Conservation (phyloP, 208 protist species). For the Trypanosoma congolense region DNA sequence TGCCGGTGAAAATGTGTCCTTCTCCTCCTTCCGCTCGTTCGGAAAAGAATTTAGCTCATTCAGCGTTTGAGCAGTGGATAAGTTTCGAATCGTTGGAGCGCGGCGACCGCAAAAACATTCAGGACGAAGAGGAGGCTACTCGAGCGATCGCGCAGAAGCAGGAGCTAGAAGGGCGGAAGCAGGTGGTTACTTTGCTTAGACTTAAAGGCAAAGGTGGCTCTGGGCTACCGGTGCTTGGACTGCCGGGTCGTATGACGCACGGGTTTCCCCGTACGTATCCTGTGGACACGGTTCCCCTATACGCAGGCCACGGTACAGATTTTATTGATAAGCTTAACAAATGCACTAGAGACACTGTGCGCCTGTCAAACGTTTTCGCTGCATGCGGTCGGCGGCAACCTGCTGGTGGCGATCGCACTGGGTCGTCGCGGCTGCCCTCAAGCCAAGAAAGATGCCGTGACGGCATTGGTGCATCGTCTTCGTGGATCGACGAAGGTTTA, state of each 20-base stretch:
- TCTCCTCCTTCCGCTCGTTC: too few relatives aligned
- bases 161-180: constrained; percentile 17
- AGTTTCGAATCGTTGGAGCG: constrained; percentile 6
- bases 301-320: background rate
- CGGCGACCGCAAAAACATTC: constrained; percentile 7
- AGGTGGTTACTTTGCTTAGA: constrained; percentile 11
- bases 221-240: constrained; percentile 7
- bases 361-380: constrained; percentile 20
- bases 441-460: background rate
- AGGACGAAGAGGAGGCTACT: constrained; percentile 11
- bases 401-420: background rate
- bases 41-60: too few relatives aligned
- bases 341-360: constrained; percentile 9
- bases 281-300: constrained; percentile 35
- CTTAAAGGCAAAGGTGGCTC: constrained; percentile 14
- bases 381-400: background rate
- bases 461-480: background rate
- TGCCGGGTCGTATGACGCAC: constrained; percentile 2
- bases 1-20: too few relatives aligned
- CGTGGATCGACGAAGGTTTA: background rate
- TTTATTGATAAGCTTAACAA: constrained; percentile 3
- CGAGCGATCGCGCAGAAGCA: constrained; percentile 10
- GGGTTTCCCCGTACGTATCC: constrained; percentile 11
- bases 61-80: background rate
- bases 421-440: background rate